Evolutionary conservation across 768 basidiomycete genomes (phyloP).

Genomic region (Leccinum sublutescens): DNA sequence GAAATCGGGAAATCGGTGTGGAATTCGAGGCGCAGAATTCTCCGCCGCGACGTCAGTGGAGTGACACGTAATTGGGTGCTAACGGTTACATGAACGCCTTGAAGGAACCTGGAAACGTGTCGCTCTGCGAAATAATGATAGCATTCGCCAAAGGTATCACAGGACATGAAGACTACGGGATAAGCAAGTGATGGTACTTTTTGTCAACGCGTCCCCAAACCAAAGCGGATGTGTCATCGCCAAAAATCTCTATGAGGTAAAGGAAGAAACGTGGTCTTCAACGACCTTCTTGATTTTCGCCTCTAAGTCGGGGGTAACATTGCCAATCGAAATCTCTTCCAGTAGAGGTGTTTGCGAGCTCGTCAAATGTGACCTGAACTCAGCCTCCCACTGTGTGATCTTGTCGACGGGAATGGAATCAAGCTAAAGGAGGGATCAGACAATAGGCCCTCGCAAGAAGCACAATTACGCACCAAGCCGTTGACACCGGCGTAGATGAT

Average conservation of each 20-base stretch:
- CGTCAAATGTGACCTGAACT: conserved; percentile 86
- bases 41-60: background rate
- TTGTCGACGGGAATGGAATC: conserved; percentile 94
- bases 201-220: conserved; percentile 18
- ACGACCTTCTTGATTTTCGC: conserved; percentile 93
- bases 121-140: conserved; percentile 29
- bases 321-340: conserved; percentile 79
- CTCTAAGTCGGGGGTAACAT: conserved; percentile 88
- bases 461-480: conserved; percentile 71
- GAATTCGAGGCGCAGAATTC: too few species aligned
- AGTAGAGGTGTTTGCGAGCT: conserved; percentile 74
- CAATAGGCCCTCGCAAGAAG: background rate
- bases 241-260: conserved; percentile 52
- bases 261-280: conserved; percentile 82
- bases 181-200: conserved; percentile 15
- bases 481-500: conserved; percentile 99
- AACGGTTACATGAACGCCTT: background rate
- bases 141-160: conserved; percentile 28
- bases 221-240: conserved; percentile 11
- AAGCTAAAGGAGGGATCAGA: conserved; percentile 47
- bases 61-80: background rate
- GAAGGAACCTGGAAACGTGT: background rate
- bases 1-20: background rate
- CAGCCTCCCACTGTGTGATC: conserved; percentile 90
- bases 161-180: conserved; percentile 20